A percentile compares a stretch with the other conserved stretches of the same genome.
Evolutionary conservation across 176 grass and related monocot genomes (phyloP).

Genomic region (Eragrostis nindensis): DNA sequence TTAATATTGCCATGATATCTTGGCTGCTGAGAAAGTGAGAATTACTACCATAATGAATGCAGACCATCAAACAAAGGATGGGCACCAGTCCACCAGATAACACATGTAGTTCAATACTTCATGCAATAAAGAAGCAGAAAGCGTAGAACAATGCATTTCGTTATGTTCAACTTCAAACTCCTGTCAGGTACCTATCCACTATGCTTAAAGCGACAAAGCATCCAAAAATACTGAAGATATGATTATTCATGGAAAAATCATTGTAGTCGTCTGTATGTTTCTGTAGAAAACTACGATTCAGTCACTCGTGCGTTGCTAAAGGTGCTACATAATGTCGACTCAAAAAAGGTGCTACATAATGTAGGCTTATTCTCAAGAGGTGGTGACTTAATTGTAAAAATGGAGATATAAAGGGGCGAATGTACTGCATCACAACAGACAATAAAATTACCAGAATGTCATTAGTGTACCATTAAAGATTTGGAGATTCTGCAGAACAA

Average conservation of each 20-base stretch:
- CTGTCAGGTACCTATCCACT: conserved; percentile 18
- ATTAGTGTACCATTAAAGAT: conserved; percentile 15
- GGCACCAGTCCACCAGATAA: conserved; percentile 12
- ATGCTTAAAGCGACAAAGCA: conserved; percentile 18
- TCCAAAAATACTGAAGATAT: conserved; percentile 4
- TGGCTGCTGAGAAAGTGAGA: neutral
- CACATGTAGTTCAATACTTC: conserved; percentile 5
- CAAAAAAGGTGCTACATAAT: no score
- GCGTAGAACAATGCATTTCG: conserved; percentile 1
- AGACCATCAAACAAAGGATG: conserved; percentile 15
- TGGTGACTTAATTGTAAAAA: no score
- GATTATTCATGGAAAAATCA: conserved; percentile 36
- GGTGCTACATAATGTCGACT: neutral
- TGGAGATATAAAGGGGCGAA: neutral
- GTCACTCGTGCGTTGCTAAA: no score
- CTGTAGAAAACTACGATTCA: no score
- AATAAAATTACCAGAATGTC: conserved; percentile 19
- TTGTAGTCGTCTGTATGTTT: no score
- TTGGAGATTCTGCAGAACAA: conserved; percentile 22
- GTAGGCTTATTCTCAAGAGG: no score
- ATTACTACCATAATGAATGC: conserved; percentile 11
- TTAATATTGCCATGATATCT: conserved; percentile 6
- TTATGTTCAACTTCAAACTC: conserved; percentile 18
- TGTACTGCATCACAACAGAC: neutral
- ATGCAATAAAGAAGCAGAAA: conserved; percentile 29